Base-by-base conservation (phyloP, 805 yeast species). In the Candida jianshihensis region DNA sequence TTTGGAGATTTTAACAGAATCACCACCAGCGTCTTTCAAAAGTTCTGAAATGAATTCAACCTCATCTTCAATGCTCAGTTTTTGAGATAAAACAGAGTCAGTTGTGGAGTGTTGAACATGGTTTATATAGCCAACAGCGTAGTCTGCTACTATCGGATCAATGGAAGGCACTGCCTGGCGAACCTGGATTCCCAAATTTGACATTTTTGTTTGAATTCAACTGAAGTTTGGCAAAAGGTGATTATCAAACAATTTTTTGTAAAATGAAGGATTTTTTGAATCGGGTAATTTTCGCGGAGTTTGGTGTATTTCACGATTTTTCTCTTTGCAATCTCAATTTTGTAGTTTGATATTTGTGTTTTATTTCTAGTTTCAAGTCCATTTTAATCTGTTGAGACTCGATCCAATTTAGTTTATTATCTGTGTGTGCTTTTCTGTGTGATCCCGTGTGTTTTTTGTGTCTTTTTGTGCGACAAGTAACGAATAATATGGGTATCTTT, bases 91-190 rank as follows among this genome's bases (percentile, higher is more conserved):
- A n/a, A 85, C 92, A 21, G 88, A 78, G 57, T 88, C 95, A 45
- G 77, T 80, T 0, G 92, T 86, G 15, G 84, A 69, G 34, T 66
- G 68, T n/a, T 87, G 76, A 15, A 92, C 64, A 62, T 88, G 89
- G 40, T 81, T 80, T 37, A 87, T 81, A 51, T 89, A 92, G 1
- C 98, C 98, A 26, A 81, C 81, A 4, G 95, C 94, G 56, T 92
- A 92, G 43, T 88, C 92, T 12, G 69, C 71, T 15, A 92, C 95
- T 10, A 88, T 76, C 1, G 89, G 80, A 52, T 92, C 98, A 31
- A 92, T 71, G 0, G 82, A 68, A 3, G 95, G 89, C 4, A 80
- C 92, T 0, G 96, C 90, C 57, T 81, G 85, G 42, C 96, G 81
- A 7, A 89, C 78, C 54, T 82, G 87, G 3, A 66, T 48, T 19